phyloP scores from a whole-genome alignment of 2,329 filamentous ascomycete genomes.

The Beauveria brongniartii region DNA sequence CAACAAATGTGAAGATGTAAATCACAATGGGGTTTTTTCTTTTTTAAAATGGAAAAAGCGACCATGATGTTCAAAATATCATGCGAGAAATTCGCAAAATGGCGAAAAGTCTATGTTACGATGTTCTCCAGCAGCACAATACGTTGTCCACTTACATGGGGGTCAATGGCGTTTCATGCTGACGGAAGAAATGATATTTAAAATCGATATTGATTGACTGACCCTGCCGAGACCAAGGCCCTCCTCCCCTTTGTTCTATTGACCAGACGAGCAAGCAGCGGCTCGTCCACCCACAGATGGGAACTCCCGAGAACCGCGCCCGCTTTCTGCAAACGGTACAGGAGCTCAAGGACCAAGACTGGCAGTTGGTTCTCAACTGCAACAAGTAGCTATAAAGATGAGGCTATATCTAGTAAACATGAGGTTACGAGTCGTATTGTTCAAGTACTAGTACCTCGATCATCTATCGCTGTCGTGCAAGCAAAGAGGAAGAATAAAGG shows the following conservation, averaged over 20 bases:
- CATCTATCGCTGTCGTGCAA: no score
- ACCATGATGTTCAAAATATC: neutral
- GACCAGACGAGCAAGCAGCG: slow-evolving; percentile 10
- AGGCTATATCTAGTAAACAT: no score
- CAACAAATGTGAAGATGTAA: neutral
- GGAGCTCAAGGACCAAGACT: slow-evolving; percentile 12
- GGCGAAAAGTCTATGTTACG: slow-evolving; percentile 1
- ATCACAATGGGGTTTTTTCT: neutral
- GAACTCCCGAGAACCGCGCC: neutral
- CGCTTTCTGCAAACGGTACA: slow-evolving; percentile 4
- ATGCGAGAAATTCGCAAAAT: neutral
- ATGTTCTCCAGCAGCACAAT: slow-evolving; percentile 6
- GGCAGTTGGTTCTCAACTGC: slow-evolving; percentile 16
- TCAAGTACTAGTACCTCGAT: no score
- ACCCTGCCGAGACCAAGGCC: slow-evolving; percentile 16
- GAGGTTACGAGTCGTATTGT: no score
- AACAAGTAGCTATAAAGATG: neutral
- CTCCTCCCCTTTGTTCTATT: slow-evolving; percentile 1
- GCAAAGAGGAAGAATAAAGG: no score
- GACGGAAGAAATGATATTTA: neutral
- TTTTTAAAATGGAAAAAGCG: no score
- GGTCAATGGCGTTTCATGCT: neutral
- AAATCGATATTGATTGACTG: slow-evolving; percentile 12
- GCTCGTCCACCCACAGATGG: slow-evolving; percentile 3
- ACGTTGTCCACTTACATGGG: neutral